phyloP scores from a whole-genome alignment of 441 rosid species.

The Kokia cookei region DNA sequence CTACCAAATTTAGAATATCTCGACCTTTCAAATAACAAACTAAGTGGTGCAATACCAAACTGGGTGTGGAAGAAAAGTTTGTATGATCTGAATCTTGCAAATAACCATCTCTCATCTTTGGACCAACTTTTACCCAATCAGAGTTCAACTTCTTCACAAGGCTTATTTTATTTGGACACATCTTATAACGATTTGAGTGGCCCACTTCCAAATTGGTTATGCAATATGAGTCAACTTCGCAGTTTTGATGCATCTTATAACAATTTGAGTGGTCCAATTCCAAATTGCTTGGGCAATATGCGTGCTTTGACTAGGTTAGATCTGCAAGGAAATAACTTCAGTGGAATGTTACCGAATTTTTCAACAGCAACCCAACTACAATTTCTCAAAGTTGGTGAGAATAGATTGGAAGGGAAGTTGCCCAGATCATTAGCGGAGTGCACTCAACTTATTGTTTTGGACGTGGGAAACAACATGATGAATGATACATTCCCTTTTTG shows the following conservation, averaged over 20 bases:
- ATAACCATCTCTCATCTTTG: background rate
- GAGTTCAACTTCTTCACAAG: background rate
- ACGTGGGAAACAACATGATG: background rate
- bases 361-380: too few species aligned
- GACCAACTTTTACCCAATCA: background rate
- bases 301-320: accelerated
- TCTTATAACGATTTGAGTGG: too few species aligned
- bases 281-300: background rate
- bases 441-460: background rate
- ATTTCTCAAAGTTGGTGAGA: too few species aligned
- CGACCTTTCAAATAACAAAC: background rate
- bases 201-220: background rate
- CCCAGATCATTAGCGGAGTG: constrained; percentile 6
- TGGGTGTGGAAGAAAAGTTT: background rate
- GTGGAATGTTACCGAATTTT: background rate
- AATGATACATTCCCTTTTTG: background rate
- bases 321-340: background rate
- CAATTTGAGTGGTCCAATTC: background rate
- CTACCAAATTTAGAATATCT: accelerated
- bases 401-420: too few species aligned
- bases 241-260: background rate
- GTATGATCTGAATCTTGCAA: accelerated
- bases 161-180: background rate
- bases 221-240: background rate
- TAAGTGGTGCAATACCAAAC: background rate